Conservation (phyloP, 2,329 filamentous ascomycete genomes). For the Fusarium avenaceum region DNA sequence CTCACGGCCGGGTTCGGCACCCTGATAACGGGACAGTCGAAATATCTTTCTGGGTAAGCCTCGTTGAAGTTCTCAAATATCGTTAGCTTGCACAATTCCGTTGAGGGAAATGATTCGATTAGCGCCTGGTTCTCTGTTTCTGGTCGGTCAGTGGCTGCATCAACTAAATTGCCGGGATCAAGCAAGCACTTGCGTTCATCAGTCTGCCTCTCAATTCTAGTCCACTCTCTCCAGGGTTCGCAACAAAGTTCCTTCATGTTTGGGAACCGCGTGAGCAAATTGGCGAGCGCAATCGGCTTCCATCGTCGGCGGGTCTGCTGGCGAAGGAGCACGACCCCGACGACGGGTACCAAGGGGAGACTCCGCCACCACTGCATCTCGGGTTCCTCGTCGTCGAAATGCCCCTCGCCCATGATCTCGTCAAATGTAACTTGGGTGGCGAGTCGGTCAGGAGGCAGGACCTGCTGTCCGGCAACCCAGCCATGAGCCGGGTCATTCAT, state of each 20-base stretch:
- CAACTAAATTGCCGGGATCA: constrained; percentile 20
- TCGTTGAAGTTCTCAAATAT: constrained; percentile 56
- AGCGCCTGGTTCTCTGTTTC: constrained; percentile 45
- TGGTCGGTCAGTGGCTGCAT: constrained; percentile 37
- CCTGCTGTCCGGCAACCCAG: constrained; percentile 49
- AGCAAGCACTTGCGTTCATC: constrained; percentile 50
- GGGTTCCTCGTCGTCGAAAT: constrained; percentile 46
- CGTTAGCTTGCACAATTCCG: constrained; percentile 49
- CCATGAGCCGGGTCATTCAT: constrained; percentile 49
- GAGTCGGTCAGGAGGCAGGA: constrained; percentile 22
- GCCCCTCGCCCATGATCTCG: constrained; percentile 50
- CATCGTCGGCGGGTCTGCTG: constrained; percentile 56
- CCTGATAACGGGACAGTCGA: constrained; percentile 33
- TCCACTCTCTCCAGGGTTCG: constrained; percentile 57
- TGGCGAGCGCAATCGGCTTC: constrained; percentile 50
- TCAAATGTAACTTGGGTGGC: constrained; percentile 45
- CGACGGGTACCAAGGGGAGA: constrained; percentile 53
- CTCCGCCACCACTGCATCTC: constrained; percentile 53
- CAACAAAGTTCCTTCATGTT: constrained; percentile 56
- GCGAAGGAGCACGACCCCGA: constrained; percentile 54
- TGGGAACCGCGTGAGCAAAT: constrained; percentile 54
- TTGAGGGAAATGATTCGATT: constrained; percentile 47
- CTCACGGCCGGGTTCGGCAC: constrained; percentile 45
- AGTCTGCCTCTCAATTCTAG: constrained; percentile 32
- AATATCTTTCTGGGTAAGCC: constrained; percentile 45